Base-by-base conservation (phyloP, 345 rosid genomes). In the Arabis alpina region DNA sequence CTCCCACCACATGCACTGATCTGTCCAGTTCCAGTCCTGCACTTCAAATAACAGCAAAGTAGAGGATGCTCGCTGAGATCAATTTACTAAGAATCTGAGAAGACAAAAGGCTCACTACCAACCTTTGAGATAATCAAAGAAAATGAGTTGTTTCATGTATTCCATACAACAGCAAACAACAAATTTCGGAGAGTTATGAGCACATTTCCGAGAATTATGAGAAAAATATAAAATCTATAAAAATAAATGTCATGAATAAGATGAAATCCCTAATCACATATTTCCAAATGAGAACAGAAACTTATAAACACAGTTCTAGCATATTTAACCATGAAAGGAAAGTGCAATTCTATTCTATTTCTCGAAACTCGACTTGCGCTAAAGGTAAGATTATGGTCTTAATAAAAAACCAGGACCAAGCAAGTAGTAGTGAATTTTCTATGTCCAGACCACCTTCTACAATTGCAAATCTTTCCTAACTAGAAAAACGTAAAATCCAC, bases 1-100 rank as follows among this genome's bases (percentile, higher is more conserved):
- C 82, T 76, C 65, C 99, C 99, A 54, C 99, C 99, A 77, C 97
- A 87, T 14, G 99, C 97, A 78, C 96, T 95, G 64, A 95, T 86
- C 80, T 61, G 67, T 64, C 99, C 99, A 87, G 76, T 65, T 83
- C 99, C 99, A 52, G 82, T 90, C 99, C 99, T 95, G 97, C 84
- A 78, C 84, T 82, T 73, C 75, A 82, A 76, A 86, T 62, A 77
- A 52, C 10, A 63, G 71, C 71, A 64, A 76, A 64, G 45, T 61
- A 70, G 50, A 57, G 60, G 71, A 19, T 19, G 23, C 23, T 19
- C 23, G 23, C 23, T 19, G 23, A 19, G 23, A 19, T 49, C 61
- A 64, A 64, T 69, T 50, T 57, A 55, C 57, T 56, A 64, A 70
- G 57, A 72, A 69, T 59, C 61, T 69, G 57, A 64, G 66, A 41